A percentile compares a stretch with the other conserved stretches of the same genome.
These are phyloP conservation scores for Corynespora cassiicola DNA, from an alignment of 2,329 filamentous ascomycete genomes.

Conservation along the genomic window DNA sequence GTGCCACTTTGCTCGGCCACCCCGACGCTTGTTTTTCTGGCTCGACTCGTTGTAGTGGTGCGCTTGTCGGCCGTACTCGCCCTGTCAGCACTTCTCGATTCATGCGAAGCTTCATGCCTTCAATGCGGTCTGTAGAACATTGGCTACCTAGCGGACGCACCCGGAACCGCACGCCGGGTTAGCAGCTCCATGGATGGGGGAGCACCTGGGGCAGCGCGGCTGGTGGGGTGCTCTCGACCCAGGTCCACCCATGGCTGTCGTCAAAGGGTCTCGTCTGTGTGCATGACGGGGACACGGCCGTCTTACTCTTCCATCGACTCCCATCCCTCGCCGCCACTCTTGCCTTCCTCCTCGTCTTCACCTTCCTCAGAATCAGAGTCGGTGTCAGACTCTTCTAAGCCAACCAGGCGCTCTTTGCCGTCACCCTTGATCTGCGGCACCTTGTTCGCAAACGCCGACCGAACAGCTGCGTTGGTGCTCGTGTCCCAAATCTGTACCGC, in stretches of 20 bases:
- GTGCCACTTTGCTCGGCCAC: too few species aligned
- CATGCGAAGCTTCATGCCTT: too few species aligned
- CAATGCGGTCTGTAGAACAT: too few species aligned
- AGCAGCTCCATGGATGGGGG: too few species aligned
- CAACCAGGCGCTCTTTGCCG: constrained; percentile 77
- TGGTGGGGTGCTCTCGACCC: background rate
- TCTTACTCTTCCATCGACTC: constrained; percentile 51
- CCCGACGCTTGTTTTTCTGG: too few species aligned
- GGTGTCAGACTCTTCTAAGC: constrained; percentile 69
- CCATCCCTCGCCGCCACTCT: constrained; percentile 42
- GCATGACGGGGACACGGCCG: constrained; percentile 4
- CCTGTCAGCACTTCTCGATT: too few species aligned
- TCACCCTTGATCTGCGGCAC: constrained; percentile 67
- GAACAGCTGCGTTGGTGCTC: constrained; percentile 86
- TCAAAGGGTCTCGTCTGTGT: constrained; percentile 1
- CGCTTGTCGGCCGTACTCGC: too few species aligned
- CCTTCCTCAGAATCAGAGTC: constrained; percentile 65
- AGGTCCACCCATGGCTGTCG: constrained; percentile 1
- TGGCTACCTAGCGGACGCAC: too few species aligned
- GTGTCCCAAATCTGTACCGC: constrained; percentile 96
- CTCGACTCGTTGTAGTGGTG: too few species aligned
- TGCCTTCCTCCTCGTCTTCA: constrained; percentile 50
- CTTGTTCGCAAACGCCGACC: constrained; percentile 79
- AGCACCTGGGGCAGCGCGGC: background rate
- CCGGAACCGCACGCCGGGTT: too few species aligned